Base-by-base conservation (phyloP, 306 rosid species). In the Sechiopsis laciniata region DNA sequence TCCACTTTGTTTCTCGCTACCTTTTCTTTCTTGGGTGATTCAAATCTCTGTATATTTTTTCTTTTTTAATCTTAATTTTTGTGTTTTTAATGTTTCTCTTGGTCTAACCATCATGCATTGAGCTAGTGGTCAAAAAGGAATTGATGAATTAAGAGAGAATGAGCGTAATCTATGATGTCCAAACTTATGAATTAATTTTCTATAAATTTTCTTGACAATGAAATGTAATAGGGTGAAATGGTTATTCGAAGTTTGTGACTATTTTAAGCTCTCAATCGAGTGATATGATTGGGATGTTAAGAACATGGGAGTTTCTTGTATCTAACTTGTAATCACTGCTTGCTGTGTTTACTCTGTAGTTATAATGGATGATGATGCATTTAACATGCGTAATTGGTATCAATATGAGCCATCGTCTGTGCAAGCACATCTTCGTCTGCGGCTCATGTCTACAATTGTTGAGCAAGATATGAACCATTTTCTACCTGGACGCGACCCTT, bases 321-420 rank as follows among this genome's bases (percentile, higher is more conserved):
- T 35, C 77, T 63, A 4, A 63, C 21, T 24, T 69, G 74, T 69
- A 51, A 21, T 48, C 80, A 46, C 58, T 73, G 45, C 67, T 76
- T 73, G 79, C 51, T 83, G 67, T 73, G 59, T 35, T 15, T 78
- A 72, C 72, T 82, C 76, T 83, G 80, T 85, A 90, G 98, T 83
- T 87, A 61, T 57, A 60, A 93, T 93, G 98, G 98, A 93, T 74
- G 97, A 88, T 75, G 97, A 93, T 84, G 87, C 88, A 5, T 72
- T 93, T 84, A 93, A 90, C 83, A 93, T 93, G 90, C 87, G 94
- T 75, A 90, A 90, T 78, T 93, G 98, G 98, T 96, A 96, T 60
- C 90, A 90, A 68, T 93, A 93, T 84, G 98, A 93, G 76, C 89
- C 97, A 37, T 37, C 45, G 46, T 81, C 96, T 21, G 87, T 87